Conservation (phyloP, 495 filamentous ascomycete genomes). For the Penicillium paxilli region DNA sequence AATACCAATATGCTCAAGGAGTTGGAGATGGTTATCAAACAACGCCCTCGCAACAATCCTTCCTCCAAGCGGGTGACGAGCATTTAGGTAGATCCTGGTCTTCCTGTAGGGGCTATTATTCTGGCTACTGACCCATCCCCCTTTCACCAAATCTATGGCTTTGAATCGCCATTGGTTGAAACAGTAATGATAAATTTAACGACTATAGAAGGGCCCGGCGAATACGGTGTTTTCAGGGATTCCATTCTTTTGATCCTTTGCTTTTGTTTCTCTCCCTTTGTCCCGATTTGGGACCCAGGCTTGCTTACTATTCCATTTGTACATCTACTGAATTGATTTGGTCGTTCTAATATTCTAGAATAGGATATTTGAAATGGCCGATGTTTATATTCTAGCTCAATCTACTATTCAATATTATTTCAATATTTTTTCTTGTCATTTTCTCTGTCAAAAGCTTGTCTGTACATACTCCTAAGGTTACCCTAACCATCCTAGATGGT, state of each 20-base stretch:
- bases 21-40: constrained; percentile 83
- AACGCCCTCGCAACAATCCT: constrained; percentile 57
- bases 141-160: constrained; percentile 6
- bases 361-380: background rate
- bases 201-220: constrained; percentile 41
- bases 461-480: too few species aligned
- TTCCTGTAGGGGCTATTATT: constrained; percentile 2
- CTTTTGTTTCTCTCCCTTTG: background rate
- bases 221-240: constrained; percentile 30
- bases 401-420: background rate
- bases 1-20: constrained; percentile 88
- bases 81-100: constrained; percentile 22
- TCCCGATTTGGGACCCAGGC: background rate
- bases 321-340: constrained; percentile 1
- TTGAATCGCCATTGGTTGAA: constrained; percentile 9
- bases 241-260: constrained; percentile 8
- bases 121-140: background rate
- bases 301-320: constrained; percentile 7
- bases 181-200: constrained; percentile 41
- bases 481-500: too few species aligned
- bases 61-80: constrained; percentile 53
- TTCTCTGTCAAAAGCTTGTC: too few species aligned
- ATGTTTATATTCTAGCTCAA: background rate
- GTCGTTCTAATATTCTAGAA: background rate
- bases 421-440: background rate